Conservation (phyloP, 2,329 filamentous ascomycete genomes). For the Cercospora brassicicola region DNA sequence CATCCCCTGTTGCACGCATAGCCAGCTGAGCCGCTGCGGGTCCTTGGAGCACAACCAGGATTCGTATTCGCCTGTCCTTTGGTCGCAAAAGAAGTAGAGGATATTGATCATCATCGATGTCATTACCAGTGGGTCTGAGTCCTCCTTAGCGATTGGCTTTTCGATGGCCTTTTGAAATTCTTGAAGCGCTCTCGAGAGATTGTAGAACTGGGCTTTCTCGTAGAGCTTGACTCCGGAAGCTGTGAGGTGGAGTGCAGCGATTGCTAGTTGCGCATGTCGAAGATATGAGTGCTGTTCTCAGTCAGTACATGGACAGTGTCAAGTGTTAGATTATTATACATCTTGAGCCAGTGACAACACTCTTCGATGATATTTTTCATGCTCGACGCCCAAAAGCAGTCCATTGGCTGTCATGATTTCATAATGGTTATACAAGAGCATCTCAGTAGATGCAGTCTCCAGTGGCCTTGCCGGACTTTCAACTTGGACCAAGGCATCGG, state of each 20-base stretch:
- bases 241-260: constrained; percentile 16
- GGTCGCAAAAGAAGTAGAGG: constrained; percentile 5
- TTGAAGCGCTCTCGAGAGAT: constrained; percentile 14
- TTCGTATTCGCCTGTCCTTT: not conserved
- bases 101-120: constrained; percentile 20
- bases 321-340: not conserved
- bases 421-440: constrained; percentile 15
- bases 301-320: not conserved
- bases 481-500: not conserved
- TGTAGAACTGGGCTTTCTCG: constrained; percentile 11
- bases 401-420: constrained; percentile 17
- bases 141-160: constrained; percentile 13
- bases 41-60: constrained; percentile 15
- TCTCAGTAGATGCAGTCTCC: constrained; percentile 4
- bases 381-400: constrained; percentile 16
- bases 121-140: constrained; percentile 18
- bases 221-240: constrained; percentile 4
- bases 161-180: constrained; percentile 17
- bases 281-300: constrained; percentile 14
- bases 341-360: constrained; percentile 17
- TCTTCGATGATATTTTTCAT: constrained; percentile 12
- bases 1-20: constrained; percentile 20
- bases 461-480: constrained; percentile 1
- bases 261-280: constrained; percentile 14
- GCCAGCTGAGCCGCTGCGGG: constrained; percentile 16